Evolutionary conservation across 2,329 filamentous ascomycete genomes (phyloP).

Genomic region (Pleoardoris graminearum): DNA sequence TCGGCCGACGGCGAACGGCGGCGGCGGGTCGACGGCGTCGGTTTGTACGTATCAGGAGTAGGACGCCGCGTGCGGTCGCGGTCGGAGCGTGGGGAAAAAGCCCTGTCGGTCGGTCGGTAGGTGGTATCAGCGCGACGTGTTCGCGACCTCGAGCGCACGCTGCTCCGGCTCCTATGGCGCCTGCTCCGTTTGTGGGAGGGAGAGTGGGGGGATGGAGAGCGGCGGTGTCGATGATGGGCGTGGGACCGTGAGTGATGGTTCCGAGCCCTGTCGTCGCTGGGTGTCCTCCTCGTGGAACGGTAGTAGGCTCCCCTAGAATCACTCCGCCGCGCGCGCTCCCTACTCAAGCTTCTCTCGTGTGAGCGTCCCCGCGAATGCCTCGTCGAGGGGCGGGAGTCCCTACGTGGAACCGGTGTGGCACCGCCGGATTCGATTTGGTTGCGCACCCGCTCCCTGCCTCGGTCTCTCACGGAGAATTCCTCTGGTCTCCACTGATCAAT

Average conservation of each 20-base stretch:
- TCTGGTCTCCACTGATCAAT: constrained; percentile 51
- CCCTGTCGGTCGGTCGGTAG: constrained; percentile 31
- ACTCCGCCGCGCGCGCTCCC: constrained; percentile 36
- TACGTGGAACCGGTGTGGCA: constrained; percentile 43
- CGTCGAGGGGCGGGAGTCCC: constrained; percentile 40
- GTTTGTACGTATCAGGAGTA: constrained; percentile 45
- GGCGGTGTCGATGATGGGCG: constrained; percentile 39
- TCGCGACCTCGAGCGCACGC: constrained; percentile 40
- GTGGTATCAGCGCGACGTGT: constrained; percentile 37
- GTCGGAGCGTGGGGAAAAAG: constrained; percentile 40
- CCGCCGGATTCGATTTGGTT: constrained; percentile 36
- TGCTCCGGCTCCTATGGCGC: constrained; percentile 42
- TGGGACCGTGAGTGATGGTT: constrained; percentile 40
- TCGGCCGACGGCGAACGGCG: constrained; percentile 49
- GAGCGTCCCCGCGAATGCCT: constrained; percentile 34
- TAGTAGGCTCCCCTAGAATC: constrained; percentile 40
- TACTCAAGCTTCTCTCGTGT: constrained; percentile 38
- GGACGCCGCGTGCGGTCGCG: constrained; percentile 39
- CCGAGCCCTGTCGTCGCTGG: constrained; percentile 42
- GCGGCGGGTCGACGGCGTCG: constrained; percentile 35
- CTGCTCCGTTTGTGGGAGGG: constrained; percentile 38
- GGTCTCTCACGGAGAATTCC: constrained; percentile 41
- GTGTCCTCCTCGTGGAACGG: constrained; percentile 41
- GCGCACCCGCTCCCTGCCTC: constrained; percentile 34
- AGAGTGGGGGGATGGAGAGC: constrained; percentile 41